Evolutionary conservation across 345 rosid genomes (phyloP).

Genomic region (Cardamine chenopodiifolia): DNA sequence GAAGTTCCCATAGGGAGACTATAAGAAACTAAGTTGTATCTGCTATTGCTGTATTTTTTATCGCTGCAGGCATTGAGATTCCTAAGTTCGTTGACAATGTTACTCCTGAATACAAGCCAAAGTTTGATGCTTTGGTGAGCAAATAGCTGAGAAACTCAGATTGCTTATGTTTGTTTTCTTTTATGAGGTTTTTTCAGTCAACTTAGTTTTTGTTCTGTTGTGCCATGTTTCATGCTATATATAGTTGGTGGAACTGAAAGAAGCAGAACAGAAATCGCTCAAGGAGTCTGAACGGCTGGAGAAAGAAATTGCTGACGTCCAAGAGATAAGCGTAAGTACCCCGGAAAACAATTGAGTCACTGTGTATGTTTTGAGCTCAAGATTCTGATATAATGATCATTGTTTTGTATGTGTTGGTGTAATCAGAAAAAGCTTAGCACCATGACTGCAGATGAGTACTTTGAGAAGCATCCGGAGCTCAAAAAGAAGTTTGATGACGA

Average conservation of each 20-base stretch:
- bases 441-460: slow-evolving; percentile 99
- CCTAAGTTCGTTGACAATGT: slow-evolving; percentile 88
- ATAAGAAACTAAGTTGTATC: neutral
- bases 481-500: slow-evolving; percentile 96
- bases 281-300: slow-evolving; percentile 83
- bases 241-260: slow-evolving; percentile 89
- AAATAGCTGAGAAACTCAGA: neutral
- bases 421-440: slow-evolving; percentile 90
- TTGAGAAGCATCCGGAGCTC: slow-evolving; percentile 91
- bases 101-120: slow-evolving; percentile 93
- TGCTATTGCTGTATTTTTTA: neutral
- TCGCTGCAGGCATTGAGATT: slow-evolving; percentile 68
- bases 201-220: neutral
- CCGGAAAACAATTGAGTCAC: neutral
- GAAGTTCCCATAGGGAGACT: neutral
- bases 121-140: slow-evolving; percentile 88
- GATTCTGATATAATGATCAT: slow-evolving; percentile 18
- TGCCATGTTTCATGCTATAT: slow-evolving; percentile 17
- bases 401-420: slow-evolving; percentile 7
- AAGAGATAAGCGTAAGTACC: slow-evolving; percentile 75
- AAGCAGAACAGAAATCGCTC: slow-evolving; percentile 79
- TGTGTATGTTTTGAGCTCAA: neutral
- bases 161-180: slow-evolving; percentile 4
- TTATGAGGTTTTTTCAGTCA: neutral
- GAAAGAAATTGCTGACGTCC: slow-evolving; percentile 84